phyloP scores from a whole-genome alignment of 2,329 filamentous ascomycete genomes.

The Ophiostoma pallidulum region DNA sequence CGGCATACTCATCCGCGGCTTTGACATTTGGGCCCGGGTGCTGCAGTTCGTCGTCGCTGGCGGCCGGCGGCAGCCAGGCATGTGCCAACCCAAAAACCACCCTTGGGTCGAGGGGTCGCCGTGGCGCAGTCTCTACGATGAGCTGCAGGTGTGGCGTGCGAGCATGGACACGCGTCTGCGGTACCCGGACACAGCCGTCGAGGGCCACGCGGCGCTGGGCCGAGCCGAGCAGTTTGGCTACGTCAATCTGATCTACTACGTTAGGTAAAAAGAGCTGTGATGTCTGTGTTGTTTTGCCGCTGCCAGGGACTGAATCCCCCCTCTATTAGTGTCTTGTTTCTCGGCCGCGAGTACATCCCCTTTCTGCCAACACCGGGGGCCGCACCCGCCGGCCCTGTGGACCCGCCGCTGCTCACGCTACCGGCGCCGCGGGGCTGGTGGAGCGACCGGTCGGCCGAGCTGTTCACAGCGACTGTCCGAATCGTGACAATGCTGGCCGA shows the following conservation, averaged over 20 bases:
- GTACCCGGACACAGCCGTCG: constrained; percentile 29
- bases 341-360: constrained; percentile 35
- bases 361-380: constrained; percentile 30
- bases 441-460: constrained; percentile 27
- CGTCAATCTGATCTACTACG: constrained; percentile 34
- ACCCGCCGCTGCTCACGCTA: constrained; percentile 1
- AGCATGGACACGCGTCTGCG: constrained; percentile 27
- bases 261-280: constrained; percentile 24
- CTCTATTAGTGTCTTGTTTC: constrained; percentile 28
- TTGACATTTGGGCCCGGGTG: constrained; percentile 34
- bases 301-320: background rate
- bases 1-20: constrained; percentile 29
- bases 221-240: constrained; percentile 34
- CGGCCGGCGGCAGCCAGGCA: constrained; percentile 30
- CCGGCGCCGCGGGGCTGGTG: constrained; percentile 19
- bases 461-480: constrained; percentile 29
- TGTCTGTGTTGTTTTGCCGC: background rate
- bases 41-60: constrained; percentile 34
- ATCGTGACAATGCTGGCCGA: constrained; percentile 29
- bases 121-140: constrained; percentile 24
- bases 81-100: constrained; percentile 30
- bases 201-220: constrained; percentile 30
- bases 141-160: constrained; percentile 27
- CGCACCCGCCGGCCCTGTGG: constrained; percentile 22
- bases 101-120: constrained; percentile 30